Percentiles rank a stretch among this genome's conserved stretches.
phyloP scores from a whole-genome alignment of 2,329 filamentous ascomycete species.

The Verticillium isaacii region DNA sequence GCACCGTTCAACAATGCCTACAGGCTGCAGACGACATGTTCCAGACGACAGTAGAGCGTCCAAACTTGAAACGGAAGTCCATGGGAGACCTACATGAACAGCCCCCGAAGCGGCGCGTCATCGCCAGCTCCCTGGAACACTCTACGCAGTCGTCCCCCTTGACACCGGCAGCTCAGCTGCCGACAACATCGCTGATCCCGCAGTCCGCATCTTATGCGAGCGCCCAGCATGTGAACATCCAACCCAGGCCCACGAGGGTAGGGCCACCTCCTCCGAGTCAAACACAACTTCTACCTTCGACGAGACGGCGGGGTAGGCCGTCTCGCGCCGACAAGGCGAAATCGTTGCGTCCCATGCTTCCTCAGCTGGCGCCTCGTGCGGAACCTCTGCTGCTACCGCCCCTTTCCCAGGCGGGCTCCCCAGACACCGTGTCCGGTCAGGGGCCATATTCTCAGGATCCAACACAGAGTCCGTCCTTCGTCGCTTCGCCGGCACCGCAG shows the following conservation, averaged over 20 bases:
- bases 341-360: slow-evolving; percentile 23
- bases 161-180: not conserved
- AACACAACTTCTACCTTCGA: not conserved
- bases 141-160: not conserved
- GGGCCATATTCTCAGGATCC: not conserved
- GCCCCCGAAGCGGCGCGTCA: not conserved
- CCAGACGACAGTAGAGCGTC: slow-evolving; percentile 22
- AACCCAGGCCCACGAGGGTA: not conserved
- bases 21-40: slow-evolving; percentile 32
- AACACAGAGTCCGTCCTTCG: not conserved
- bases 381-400: not conserved
- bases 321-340: slow-evolving; percentile 36
- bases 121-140: not conserved
- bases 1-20: slow-evolving; percentile 41
- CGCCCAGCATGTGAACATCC: slow-evolving; percentile 2
- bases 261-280: not conserved
- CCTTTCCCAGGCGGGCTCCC: not conserved
- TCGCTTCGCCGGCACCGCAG: not conserved
- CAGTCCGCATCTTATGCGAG: not conserved
- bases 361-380: slow-evolving; percentile 24
- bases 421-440: not conserved
- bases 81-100: slow-evolving; percentile 7
- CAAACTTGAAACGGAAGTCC: slow-evolving; percentile 28
- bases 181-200: not conserved
- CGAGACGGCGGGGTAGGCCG: slow-evolving; percentile 39